Percentiles rank a stretch among this genome's conserved stretches.
Conservation (phyloP, 1,139 yeast genomes). For the Magnusiomyces magnusii region DNA sequence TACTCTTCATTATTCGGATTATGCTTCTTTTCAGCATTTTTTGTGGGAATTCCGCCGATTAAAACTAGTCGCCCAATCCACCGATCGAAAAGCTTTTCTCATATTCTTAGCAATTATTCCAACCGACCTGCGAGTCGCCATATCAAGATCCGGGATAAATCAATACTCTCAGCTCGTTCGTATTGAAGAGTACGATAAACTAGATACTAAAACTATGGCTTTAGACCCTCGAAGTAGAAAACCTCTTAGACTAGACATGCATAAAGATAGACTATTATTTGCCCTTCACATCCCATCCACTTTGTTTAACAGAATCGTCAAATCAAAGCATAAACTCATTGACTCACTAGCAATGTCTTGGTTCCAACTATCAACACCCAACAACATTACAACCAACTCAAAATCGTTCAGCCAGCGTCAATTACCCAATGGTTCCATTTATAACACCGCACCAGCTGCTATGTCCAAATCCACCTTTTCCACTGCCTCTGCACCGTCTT, state of each 20-base stretch:
- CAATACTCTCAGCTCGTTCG: constrained; percentile 3
- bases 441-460: not conserved
- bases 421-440: not conserved
- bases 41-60: constrained; percentile 5
- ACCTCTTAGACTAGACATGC: not conserved
- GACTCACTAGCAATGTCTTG: constrained; percentile 6
- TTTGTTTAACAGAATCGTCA: not conserved
- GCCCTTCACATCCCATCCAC: constrained; percentile 4
- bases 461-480: not conserved
- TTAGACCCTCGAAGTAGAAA: constrained; percentile 1
- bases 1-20: not conserved
- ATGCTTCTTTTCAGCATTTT: constrained; percentile 3
- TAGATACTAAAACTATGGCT: not conserved
- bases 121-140: constrained; percentile 2
- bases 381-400: not conserved
- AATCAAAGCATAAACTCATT: constrained; percentile 5
- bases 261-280: constrained; percentile 2
- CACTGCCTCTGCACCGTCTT: not conserved
- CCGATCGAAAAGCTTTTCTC: constrained; percentile 2
- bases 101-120: constrained; percentile 3
- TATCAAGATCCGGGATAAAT: constrained; percentile 2
- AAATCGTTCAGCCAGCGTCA: not conserved
- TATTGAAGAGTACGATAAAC: not conserved
- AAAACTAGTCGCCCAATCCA: constrained; percentile 1
- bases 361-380: not conserved